Evolutionary conservation across 73 alveolate genomes (phyloP).

Genomic region (Paramecium sexaurelia): DNA sequence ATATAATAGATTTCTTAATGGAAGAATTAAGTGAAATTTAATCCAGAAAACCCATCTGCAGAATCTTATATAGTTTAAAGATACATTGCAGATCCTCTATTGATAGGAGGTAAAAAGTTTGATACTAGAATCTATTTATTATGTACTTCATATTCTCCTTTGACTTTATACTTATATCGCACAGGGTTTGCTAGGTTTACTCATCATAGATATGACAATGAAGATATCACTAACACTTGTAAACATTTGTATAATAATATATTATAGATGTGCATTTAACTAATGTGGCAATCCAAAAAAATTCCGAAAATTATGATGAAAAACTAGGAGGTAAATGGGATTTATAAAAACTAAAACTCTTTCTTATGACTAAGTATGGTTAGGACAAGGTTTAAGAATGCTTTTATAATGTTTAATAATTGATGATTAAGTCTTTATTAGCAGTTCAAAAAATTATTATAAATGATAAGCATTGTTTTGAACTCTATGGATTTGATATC

Average conservation of each 20-base stretch:
- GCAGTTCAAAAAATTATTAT: constrained; percentile 96
- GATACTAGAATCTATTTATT: constrained; percentile 99
- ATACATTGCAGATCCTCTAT: constrained; percentile 97
- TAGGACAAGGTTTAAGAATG: constrained; percentile 95
- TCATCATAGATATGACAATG: constrained; percentile 93
- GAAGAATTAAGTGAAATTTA: constrained; percentile 96
- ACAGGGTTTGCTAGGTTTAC: constrained; percentile 99
- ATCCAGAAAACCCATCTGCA: constrained; percentile 96
- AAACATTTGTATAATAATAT: background rate
- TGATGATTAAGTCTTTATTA: constrained; percentile 86
- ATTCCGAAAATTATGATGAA: constrained; percentile 95
- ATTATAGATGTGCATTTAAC: constrained; percentile 91
- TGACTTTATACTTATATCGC: constrained; percentile 96
- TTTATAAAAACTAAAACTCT: constrained; percentile 89
- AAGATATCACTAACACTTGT: constrained; percentile 93
- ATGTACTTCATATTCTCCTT: constrained; percentile 98
- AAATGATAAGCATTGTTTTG: constrained; percentile 99
- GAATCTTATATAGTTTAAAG: constrained; percentile 73
- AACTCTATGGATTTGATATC: constrained; percentile 98
- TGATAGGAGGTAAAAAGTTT: constrained; percentile 99
- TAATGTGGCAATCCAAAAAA: constrained; percentile 97
- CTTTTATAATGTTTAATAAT: constrained; percentile 88
- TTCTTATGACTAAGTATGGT: constrained; percentile 91
- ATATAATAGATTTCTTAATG: constrained; percentile 92
- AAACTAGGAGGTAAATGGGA: constrained; percentile 98